These are phyloP conservation scores for Fusarium nematophilum DNA, from an alignment of 2,329 filamentous ascomycete genomes.

Conservation along the genomic window DNA sequence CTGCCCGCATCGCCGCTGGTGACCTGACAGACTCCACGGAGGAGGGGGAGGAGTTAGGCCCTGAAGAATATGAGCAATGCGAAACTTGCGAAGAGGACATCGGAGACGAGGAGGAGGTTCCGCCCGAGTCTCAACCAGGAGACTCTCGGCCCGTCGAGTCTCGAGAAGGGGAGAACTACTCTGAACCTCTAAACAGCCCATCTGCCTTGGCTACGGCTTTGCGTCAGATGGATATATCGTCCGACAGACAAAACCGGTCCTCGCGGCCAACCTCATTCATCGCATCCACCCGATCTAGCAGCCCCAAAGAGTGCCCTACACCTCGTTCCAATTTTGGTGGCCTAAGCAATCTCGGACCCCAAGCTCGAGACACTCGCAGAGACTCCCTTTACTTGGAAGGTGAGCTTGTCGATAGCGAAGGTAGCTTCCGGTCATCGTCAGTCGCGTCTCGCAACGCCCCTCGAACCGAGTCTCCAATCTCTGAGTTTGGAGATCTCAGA, in stretches of 20 bases:
- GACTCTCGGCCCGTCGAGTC: slow-evolving; percentile 24
- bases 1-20: slow-evolving; percentile 86
- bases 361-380: slow-evolving; percentile 74
- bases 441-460: slow-evolving; percentile 73
- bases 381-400: slow-evolving; percentile 85
- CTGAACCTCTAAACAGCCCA: slow-evolving; percentile 50
- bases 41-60: slow-evolving; percentile 63
- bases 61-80: slow-evolving; percentile 39
- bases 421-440: slow-evolving; percentile 85
- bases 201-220: slow-evolving; percentile 69
- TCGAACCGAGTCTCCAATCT: slow-evolving; percentile 89
- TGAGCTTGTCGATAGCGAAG: slow-evolving; percentile 87
- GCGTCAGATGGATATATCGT: slow-evolving; percentile 51
- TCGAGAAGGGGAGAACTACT: slow-evolving; percentile 27
- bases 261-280: slow-evolving; percentile 65
- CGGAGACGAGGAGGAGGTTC: slow-evolving; percentile 31
- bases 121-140: slow-evolving; percentile 23
- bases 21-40: slow-evolving; percentile 82
- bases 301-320: slow-evolving; percentile 90
- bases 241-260: slow-evolving; percentile 40
- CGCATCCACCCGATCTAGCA: slow-evolving; percentile 86
- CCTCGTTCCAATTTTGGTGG: slow-evolving; percentile 82
- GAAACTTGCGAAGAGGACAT: slow-evolving; percentile 52
- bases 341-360: slow-evolving; percentile 64
- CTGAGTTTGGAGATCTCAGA: slow-evolving; percentile 81